Evolutionary conservation across 306 rosid species (phyloP).

Genomic region (Abrus precatorius): DNA sequence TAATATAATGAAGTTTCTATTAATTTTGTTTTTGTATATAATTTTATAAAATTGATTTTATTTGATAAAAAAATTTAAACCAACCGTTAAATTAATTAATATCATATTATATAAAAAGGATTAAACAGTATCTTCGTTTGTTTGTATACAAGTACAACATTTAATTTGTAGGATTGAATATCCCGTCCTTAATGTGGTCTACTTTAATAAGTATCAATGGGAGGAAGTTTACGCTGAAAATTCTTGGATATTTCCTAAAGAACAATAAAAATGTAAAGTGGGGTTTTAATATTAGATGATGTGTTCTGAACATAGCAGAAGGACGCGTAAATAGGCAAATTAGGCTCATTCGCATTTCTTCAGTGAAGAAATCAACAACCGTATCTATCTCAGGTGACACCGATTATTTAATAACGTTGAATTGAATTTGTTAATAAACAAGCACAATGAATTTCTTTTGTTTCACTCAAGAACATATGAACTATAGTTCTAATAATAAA

Average conservation of each 20-base stretch:
- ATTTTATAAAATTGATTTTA: no score
- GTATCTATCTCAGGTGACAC: neutral
- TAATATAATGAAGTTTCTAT: no score
- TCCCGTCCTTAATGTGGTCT: neutral
- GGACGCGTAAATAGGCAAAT: constrained; percentile 31
- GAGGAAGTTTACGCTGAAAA: constrained; percentile 14
- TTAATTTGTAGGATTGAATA: no score
- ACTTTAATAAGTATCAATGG: neutral
- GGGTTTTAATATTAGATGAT: neutral
- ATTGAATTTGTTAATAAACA: neutral
- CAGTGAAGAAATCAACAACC: constrained; percentile 20
- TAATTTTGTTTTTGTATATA: no score
- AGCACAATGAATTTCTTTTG: neutral
- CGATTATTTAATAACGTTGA: neutral
- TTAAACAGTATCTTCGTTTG: neutral
- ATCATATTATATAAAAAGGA: no score
- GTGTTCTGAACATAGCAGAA: neutral
- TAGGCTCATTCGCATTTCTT: constrained; percentile 8
- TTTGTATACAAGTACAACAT: neutral
- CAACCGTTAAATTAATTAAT: no score
- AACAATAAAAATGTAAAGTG: neutral
- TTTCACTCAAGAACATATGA: neutral
- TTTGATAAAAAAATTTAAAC: no score
- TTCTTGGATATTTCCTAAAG: constrained; percentile 13
- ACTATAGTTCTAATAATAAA: neutral